Evolutionary conservation across 176 grass and related monocot genomes (phyloP), one percentile per base, ranked within the genome.

Genomic region (Phragmites australis): DNA sequence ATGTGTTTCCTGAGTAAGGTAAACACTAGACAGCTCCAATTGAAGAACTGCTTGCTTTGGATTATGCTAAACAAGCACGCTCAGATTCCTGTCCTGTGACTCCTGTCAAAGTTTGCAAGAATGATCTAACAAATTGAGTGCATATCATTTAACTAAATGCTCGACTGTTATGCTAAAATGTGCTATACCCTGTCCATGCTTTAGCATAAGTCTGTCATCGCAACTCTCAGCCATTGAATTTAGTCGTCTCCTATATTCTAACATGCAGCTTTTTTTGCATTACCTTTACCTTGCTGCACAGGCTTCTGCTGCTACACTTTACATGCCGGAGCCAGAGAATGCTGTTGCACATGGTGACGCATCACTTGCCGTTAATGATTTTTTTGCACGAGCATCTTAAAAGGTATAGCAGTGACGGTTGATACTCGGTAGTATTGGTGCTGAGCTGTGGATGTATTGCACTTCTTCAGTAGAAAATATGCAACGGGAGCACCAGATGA

Each of bases 301-400:
- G 95, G 86, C 81, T 70, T 91, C 95, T 64, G 74, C 89, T 50
- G 40, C 81, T n/a, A 87, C 70, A 15, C 86, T 98, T 65, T 94
- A 83, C 88, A 94, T 98, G 92, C 95, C 95, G 9, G 95, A 98
- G 72, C 90, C 88, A 81, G 95, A 98, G 82, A 89, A 93, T 82
- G 95, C 95, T 25, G 95, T 94, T 75, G 77, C 95, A 41, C 95
- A 98, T 89, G 95, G 95, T 41, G 95, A 98, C 57, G 78, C 95
- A 46, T 94, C 76, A 45, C 95, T 98, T 84, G 92, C 90, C 1
- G 90, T 98, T 48, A 89, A 93, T 40, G 88, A 98, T 62, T 98
- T 98, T 74, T 80, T 98, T 49, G 86, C 92, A 15, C 83, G 84
- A 41, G 65, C 90, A 76, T 82, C 5, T 13, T 81, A 59, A 83